phyloP scores from a whole-genome alignment of 2,329 filamentous ascomycete genomes.

The Anthostomella pinea region DNA sequence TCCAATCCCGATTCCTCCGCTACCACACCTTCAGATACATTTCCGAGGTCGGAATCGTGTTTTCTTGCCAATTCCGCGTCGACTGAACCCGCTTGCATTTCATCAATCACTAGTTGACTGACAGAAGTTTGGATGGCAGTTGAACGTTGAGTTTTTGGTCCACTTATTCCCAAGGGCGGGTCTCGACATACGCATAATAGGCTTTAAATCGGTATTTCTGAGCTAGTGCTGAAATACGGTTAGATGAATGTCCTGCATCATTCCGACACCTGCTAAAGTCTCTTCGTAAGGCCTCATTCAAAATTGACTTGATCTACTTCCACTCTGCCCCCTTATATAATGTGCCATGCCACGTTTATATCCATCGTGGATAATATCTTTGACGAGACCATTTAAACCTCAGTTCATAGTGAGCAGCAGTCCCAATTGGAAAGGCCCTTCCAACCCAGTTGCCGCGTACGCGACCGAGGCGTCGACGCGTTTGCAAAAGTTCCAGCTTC shows the following conservation, averaged over 20 bases:
- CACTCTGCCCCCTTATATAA: slow-evolving; percentile 7
- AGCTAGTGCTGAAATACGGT: not conserved
- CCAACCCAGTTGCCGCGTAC: slow-evolving; percentile 7
- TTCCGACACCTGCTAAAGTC: slow-evolving; percentile 3
- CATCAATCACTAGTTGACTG: too few species aligned
- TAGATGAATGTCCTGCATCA: not conserved
- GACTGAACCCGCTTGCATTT: too few species aligned
- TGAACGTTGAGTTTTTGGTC: too few species aligned
- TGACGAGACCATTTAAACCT: slow-evolving; percentile 10
- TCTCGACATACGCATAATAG: too few species aligned
- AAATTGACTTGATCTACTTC: slow-evolving; percentile 3
- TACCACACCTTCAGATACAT: too few species aligned
- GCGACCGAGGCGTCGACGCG: slow-evolving; percentile 5
- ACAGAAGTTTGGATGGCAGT: too few species aligned
- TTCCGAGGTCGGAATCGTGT: too few species aligned
- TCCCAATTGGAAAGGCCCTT: slow-evolving; percentile 7
- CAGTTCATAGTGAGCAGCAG: too few species aligned
- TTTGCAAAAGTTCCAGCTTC: slow-evolving; percentile 54
- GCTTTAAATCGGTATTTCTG: too few species aligned
- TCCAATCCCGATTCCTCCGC: too few species aligned
- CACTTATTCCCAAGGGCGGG: too few species aligned
- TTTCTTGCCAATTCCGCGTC: too few species aligned
- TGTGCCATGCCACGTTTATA: slow-evolving; percentile 27
- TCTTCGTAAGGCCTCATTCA: slow-evolving; percentile 12
- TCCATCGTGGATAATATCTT: slow-evolving; percentile 20